Evolutionary conservation across 495 filamentous ascomycete species (phyloP), one percentile per base, ranked within the genome.

Genomic region (Tuber borchii): DNA sequence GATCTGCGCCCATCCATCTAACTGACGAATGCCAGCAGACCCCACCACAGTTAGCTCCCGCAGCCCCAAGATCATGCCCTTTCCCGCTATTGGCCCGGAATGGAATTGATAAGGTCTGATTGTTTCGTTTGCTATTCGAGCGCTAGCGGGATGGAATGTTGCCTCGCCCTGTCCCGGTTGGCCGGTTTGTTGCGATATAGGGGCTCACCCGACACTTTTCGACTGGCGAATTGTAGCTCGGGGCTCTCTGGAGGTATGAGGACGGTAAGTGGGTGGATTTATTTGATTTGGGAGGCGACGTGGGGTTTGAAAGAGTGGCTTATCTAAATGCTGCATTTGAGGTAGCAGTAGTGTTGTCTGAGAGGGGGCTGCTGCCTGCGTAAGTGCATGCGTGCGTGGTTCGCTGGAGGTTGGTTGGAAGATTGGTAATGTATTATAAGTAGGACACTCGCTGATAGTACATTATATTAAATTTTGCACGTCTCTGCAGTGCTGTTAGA

Each of bases 11-110:
- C 9, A 61, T 12, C 10, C n/a, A 16, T 31, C 26, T 65, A 65
- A 26, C 51, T 56, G 51, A 22, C 10, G 22, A 17, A 56, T 12
- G 8, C 51, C 5, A 22, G 46, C n/a, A 56, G 10, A 56, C 51
- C 51, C 51, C 51, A 56, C 51, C 51, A 26, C 51, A 65, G 56
- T 16, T 65, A 22, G 22, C 56, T 31, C 26, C 56, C 12, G 56
- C 56, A 65, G 56, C 14, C n/a, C 26, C 3, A 31, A n/a, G 56
- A 31, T 65, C 26, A 65, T 31, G 26, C n/a, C 4, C n/a, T 31
- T 65, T 65, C 56, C 56, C 56, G n/a, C 56, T 65, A 65, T 65
- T 65, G n/a, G 56, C 10, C n/a, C 26, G n/a, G 56, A 65, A 31
- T 26, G 26, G 26, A 65, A 65, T 31, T 65, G 56, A 65, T 65